Evolutionary conservation across 2,329 filamentous ascomycete species (phyloP), one percentile per base, ranked within the genome.

Genomic region (Penicillium sp.): DNA sequence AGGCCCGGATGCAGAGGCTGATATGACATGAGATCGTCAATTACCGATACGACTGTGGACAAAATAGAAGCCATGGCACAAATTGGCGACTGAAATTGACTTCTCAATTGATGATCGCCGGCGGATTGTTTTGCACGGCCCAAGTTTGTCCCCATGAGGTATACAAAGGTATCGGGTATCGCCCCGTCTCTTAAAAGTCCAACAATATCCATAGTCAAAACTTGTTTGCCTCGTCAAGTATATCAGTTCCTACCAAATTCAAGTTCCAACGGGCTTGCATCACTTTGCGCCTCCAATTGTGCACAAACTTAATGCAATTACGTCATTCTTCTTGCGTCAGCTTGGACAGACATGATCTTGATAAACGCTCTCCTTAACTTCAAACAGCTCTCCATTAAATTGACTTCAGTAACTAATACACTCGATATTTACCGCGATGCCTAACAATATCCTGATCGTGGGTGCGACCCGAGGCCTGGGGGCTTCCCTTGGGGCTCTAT

Each of bases 381-480:
- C 24, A 11, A 16, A 14, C 7, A 6, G 5, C 13, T 30, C 11
- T 20, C 35, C 13, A 38, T 11, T 20, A 11, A 13, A 9, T 18
- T 4, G 10, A 9, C 10, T 14, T 36, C 16, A 36, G 8, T n/a
- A 20, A 10, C 16, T 36, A 4, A 8, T 4, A 18, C 9, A 18
- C 9, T 20, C 1, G 14, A 41, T 8, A 27, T 10, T 7, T 6
- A 13, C 16, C 20, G 49, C 14, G 27, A 67, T 63, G 57, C 58
- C 44, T 45, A 60, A 50, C 42, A 77, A 75, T 31, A 72, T 86
- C 30, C 77, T 89, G 2, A 77, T 90, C 25, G 75, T 90, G 25
- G 86, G 86, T 43, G 86, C 84, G 3, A 89, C 85, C 1, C 79
- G 86, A 38, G 87, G 87, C 47, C 77, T 89, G 3, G 87, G 87